phyloP scores from a whole-genome alignment of 106 monocot genomes.

The Triglochin maritima region DNA sequence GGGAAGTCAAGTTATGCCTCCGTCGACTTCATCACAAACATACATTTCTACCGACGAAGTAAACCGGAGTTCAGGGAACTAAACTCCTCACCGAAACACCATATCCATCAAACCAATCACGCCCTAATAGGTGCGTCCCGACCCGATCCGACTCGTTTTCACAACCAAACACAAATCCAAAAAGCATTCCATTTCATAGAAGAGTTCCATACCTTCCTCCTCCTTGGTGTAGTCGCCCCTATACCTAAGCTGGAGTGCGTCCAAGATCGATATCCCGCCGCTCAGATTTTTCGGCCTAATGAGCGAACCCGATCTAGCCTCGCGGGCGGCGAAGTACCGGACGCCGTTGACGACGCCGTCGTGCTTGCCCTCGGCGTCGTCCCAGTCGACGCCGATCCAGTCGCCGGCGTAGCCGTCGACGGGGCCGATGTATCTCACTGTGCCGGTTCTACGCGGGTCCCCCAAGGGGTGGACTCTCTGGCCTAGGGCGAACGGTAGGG shows the following conservation, averaged over 20 bases:
- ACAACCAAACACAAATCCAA: too few species aligned
- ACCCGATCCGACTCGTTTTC: too few species aligned
- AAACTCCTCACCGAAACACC: too few species aligned
- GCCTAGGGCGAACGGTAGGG: slow-evolving; percentile 17
- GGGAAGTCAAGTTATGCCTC: too few species aligned
- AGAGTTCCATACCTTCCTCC: slow-evolving; percentile 45
- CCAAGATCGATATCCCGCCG: slow-evolving; percentile 24
- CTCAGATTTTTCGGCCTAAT: slow-evolving; percentile 52
- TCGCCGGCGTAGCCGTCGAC: slow-evolving; percentile 40
- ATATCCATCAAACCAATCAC: too few species aligned
- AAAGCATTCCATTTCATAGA: background rate
- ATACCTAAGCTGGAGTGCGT: slow-evolving; percentile 43
- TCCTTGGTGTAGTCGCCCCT: slow-evolving; percentile 57
- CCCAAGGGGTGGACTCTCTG: slow-evolving; percentile 66
- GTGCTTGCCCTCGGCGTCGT: slow-evolving; percentile 73
- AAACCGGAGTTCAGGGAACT: too few species aligned
- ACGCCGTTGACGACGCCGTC: slow-evolving; percentile 50
- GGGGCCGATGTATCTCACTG: slow-evolving; percentile 63
- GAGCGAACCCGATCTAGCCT: slow-evolving; percentile 58
- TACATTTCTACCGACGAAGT: too few species aligned
- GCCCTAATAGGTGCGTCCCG: too few species aligned
- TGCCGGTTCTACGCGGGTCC: slow-evolving; percentile 54
- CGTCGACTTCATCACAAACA: too few species aligned
- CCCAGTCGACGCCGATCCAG: slow-evolving; percentile 95
- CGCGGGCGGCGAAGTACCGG: slow-evolving; percentile 47